Evolutionary conservation across 345 rosid species (phyloP).

Genomic region (Isatis tinctoria): DNA sequence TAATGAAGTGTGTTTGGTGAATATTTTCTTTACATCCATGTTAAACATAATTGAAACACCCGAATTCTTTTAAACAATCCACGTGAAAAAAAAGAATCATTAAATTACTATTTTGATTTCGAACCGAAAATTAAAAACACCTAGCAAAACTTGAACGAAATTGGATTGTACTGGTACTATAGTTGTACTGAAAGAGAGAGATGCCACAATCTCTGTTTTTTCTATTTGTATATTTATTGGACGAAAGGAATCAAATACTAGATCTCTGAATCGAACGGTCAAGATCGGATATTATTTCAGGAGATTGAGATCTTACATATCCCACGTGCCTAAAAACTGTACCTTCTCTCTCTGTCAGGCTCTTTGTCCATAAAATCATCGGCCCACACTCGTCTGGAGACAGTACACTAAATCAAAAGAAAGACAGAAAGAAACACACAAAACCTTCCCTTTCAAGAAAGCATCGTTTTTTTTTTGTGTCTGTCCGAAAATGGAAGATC

Average conservation of each 20-base stretch:
- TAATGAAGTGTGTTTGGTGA: neutral
- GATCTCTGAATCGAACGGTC: slow-evolving; percentile 25
- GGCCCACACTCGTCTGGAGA: slow-evolving; percentile 14
- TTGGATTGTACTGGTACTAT: neutral
- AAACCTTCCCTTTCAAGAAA: slow-evolving; percentile 31
- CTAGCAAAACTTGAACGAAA: neutral
- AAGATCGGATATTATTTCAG: slow-evolving; percentile 4
- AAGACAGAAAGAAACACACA: neutral
- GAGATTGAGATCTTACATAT: slow-evolving; percentile 13
- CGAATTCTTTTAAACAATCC: too few species aligned
- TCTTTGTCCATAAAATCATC: slow-evolving; percentile 29
- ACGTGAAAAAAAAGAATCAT: too few species aligned
- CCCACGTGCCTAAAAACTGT: slow-evolving; percentile 19
- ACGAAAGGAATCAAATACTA: neutral
- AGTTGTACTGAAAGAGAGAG: slow-evolving; percentile 8
- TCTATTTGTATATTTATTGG: neutral
- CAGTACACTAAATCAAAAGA: slow-evolving; percentile 20
- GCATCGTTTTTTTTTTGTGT: neutral
- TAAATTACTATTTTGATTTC: too few species aligned
- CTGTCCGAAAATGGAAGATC: slow-evolving; percentile 29
- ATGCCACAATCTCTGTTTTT: neutral
- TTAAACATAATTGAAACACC: too few species aligned
- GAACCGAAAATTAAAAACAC: neutral
- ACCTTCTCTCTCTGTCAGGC: slow-evolving; percentile 4
- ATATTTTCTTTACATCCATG: too few species aligned